Base-by-base conservation (phyloP, 352 stramenopile species). In the Globisporangium barbulae region DNA sequence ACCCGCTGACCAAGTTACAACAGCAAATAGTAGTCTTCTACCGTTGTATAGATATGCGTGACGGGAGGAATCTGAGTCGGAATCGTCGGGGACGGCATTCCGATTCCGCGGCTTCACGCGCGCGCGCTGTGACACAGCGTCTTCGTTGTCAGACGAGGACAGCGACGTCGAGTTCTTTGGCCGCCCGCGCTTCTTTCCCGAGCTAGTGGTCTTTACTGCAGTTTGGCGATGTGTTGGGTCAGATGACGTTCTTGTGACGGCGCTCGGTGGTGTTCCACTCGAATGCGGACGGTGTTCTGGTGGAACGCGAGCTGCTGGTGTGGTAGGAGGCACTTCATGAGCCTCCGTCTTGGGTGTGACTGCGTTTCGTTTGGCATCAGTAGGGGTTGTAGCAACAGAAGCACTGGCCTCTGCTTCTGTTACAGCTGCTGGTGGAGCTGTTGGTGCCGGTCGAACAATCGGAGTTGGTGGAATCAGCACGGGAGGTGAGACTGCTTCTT, bases 181-280 rank as follows among this genome's bases (percentile, higher is more conserved):
- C 19, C 75, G 59, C 13, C 59, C 52, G 30, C 75, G 71, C 30
- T 83, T 83, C 59, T 72, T 83, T 17, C 68, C 50, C 12, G 53
- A 28, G 12, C 56, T 69, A 12, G 53, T 33, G 45, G 44, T 71
- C 0, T 59, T 22, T 19, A 13, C 15, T 49, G 17, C 10, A 28
- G 42, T 49, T 49, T 49, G 42, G 17, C 52, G 17, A 58, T 28
- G 15, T 30, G 39, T 19, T 39, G 17, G 19, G 17, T 42, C 30
- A 5, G 30, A 22, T 4, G 30, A 17, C 5, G 56, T 9, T 21
- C 17, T 45, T 2, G n/a, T 22, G 5, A 61, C 25, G n/a, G 56
- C 13, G 7, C 4, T 22, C 3, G 41, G 28, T 44, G 13, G 56
- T 17, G 28, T 37, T 13, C 10, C 42, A 44, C 25, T 49, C 7